These are phyloP conservation scores for Phellopilus nigrolimitatus DNA, from an alignment of 1,284 basidiomycete species.

Conservation along the genomic window DNA sequence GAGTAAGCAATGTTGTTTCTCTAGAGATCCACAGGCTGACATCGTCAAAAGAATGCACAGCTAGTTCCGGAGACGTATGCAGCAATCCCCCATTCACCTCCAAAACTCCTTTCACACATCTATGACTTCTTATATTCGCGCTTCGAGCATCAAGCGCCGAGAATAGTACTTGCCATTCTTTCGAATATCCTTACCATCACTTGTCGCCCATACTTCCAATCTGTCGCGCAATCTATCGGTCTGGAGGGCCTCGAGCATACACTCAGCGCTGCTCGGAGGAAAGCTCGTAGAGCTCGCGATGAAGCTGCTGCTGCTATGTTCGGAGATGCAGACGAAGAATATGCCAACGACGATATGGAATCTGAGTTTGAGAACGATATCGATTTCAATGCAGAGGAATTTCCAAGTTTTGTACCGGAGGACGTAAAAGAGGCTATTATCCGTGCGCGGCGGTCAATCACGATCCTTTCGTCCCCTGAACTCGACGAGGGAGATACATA, in stretches of 20 bases:
- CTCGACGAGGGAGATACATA: constrained; percentile 39
- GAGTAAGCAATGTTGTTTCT: constrained; percentile 38
- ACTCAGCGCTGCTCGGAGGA: constrained; percentile 4
- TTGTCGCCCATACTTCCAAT: constrained; percentile 55
- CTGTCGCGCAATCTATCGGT: constrained; percentile 53
- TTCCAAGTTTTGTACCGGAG: constrained; percentile 56
- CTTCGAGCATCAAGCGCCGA: constrained; percentile 45
- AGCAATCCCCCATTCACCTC: constrained; percentile 38
- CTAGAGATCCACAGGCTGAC: not conserved
- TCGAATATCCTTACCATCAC: constrained; percentile 59
- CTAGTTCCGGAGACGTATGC: constrained; percentile 38
- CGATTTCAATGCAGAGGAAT: constrained; percentile 25
- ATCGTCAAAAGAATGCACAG: constrained; percentile 35
- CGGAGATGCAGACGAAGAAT: constrained; percentile 32
- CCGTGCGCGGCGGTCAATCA: constrained; percentile 60
- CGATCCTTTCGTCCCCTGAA: constrained; percentile 55
- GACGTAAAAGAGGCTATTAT: constrained; percentile 47
- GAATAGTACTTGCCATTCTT: constrained; percentile 43
- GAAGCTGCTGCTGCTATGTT: constrained; percentile 34
- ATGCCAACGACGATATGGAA: constrained; percentile 13
- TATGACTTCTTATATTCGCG: constrained; percentile 47
- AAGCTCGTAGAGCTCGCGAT: constrained; percentile 26
- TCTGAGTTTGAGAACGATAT: not conserved
- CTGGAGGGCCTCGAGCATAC: constrained; percentile 34
- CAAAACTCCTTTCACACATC: constrained; percentile 51